Evolutionary conservation across 2,329 filamentous ascomycete genomes (phyloP), one percentile per base, ranked within the genome.

Genomic region (Alternaria triticimaculans): DNA sequence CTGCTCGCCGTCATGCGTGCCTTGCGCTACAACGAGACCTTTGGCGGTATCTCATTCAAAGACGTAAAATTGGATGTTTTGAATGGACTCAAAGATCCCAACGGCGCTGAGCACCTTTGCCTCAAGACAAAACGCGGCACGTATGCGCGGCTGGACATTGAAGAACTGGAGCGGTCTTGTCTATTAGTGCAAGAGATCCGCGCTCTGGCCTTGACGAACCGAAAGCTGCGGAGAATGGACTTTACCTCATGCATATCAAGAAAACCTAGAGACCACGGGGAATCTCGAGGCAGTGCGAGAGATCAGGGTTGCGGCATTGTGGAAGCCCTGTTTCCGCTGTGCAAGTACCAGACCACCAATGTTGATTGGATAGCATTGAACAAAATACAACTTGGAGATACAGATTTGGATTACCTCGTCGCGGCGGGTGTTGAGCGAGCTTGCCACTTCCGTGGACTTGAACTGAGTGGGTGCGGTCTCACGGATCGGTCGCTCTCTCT

Each of bases 351-450:
- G 69, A 83, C 89, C 23, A 92, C 90, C 0, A 90, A 89, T 70
- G 87, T 92, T 18, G 88, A 91, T 74, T 92, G 90, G 90, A 86
- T 92, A 57, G 84, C 87, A 21, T 79, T 92, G 62, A 92, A 88
- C 64, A 89, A 89, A 12, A 90, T 92, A 64, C 85, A 87, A 63
- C 84, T 92, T n/a, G 89, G 88, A 44, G 90, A 92, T 58, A 88
- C 88, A 0, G 90, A 92, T 77, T 80, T 92, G 57, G 90, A 92
- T 65, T 87, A 87, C 68, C 72, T 90, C 49, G 88, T 91, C 48
- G 89, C 89, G 67, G 89, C 89, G n/a, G 87, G 89, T 10, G 89
- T 89, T 2, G 88, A 91, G 64, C 84, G 86, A 67, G 83, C 82
- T 25, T 90, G 89, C 60, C 88, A 90, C 71, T 82, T 92, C 57